Conservation (phyloP, 164 flowering plant species). For the Houttuynia cordata region DNA sequence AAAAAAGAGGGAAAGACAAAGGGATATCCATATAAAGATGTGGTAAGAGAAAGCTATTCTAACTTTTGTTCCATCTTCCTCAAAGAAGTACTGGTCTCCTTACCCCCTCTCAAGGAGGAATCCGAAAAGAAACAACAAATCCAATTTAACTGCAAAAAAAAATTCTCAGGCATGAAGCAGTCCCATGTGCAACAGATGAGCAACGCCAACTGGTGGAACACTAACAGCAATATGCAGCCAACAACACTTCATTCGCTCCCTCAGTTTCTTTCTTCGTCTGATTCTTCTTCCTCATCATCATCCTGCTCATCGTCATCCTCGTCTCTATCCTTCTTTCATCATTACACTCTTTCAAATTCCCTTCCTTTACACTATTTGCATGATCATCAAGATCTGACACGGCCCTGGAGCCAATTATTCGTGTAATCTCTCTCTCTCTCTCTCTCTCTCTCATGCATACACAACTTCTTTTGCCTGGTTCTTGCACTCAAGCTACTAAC, state of each 20-base stretch:
- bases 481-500: too few species aligned
- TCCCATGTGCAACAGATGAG: conserved; percentile 56
- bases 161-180: conserved; percentile 29
- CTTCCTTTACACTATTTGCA: conserved; percentile 26
- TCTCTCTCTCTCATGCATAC: conserved; percentile 5
- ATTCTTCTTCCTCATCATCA: conserved; percentile 13
- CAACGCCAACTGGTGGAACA: conserved; percentile 72
- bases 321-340: conserved; percentile 9
- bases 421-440: conserved; percentile 27
- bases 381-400: conserved; percentile 41
- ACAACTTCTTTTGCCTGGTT: neutral
- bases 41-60: conserved; percentile 18
- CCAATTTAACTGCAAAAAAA: conserved; percentile 11
- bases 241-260: conserved; percentile 26
- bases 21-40: conserved; percentile 9
- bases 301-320: neutral
- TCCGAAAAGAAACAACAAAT: conserved; percentile 15
- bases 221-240: conserved; percentile 23
- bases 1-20: conserved; percentile 5
- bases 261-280: conserved; percentile 17
- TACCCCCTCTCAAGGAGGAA: conserved; percentile 18
- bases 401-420: conserved; percentile 82
- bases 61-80: conserved; percentile 27
- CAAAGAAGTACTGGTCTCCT: conserved; percentile 10
- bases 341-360: conserved; percentile 14